Evolutionary conservation across 371 early-diverging fungal species (phyloP), one percentile per base, ranked within the genome.

Genomic region (Enterospora canceri): DNA sequence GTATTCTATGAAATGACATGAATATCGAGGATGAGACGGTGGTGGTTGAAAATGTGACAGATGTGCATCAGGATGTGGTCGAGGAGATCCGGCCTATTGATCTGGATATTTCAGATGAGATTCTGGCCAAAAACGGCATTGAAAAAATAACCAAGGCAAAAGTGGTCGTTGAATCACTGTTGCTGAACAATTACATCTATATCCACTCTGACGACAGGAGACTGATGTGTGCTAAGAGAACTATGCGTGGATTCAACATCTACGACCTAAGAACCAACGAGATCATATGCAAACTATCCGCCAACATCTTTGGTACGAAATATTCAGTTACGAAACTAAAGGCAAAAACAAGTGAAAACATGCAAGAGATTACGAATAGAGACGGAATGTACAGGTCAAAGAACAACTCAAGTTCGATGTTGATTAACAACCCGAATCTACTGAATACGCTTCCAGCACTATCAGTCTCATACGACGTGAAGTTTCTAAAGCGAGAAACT

Each of bases 261-360:
- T 66, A 50, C 30, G 29, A 28, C 0, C 48, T 67, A n/a, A n/a
- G 23, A 12, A 30, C 28, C 50, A 46, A 56, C 2, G 46, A 58
- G 12, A 34, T 53, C 16, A 29, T 67, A n/a, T 28, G 58, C 16
- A 23, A 50, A 29, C 16, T 71, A 16, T 56, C 30, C 33, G 23
- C 60, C 16, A 71, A 71, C 51, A 4, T 71, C 18, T 51, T 71
- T 21, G 72, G 72, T 0, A 71, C 70, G 24, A 62, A 58, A 23
- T 69, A 69, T 46, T 40, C 12, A 21, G 4, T 69, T 5, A 21
- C 49, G 29, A 33, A 35, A 3, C 21, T 46, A 51, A 34, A 31
- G 50, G 2, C 29, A 59, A 0, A 29, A 49, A 28, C 23, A 33
- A 29, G 59, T 56, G 0, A 15, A 46, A 46, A 15, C 46, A 46